Percentiles rank a stretch among this genome's conserved stretches.
Evolutionary conservation across 2,329 filamentous ascomycete species (phyloP).

Genomic region (Trichoderma sp.): DNA sequence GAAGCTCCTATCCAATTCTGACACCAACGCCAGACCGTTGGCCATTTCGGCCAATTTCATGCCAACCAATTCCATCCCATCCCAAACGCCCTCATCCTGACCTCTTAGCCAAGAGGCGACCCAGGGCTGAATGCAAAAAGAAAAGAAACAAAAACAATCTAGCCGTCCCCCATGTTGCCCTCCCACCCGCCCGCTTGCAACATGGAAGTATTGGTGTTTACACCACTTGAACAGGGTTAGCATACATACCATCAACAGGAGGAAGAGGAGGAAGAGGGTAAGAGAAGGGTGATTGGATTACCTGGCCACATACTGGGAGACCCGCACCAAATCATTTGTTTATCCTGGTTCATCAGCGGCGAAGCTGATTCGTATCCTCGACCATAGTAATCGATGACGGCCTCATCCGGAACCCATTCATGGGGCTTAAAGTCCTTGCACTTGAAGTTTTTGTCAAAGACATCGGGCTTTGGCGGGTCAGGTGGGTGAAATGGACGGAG

Average conservation of each 20-base stretch:
- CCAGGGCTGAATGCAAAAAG: background rate
- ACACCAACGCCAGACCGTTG: background rate
- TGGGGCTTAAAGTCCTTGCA: background rate
- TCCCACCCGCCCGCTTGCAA: background rate
- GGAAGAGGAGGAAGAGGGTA: background rate
- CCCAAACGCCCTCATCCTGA: background rate
- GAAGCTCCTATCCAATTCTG: background rate
- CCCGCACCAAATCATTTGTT: background rate
- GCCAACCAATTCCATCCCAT: background rate
- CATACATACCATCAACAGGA: background rate
- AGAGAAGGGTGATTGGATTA: background rate
- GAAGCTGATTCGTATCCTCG: background rate
- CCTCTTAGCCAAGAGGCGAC: background rate
- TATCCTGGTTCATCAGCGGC: background rate
- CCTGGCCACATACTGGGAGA: background rate
- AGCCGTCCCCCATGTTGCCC: background rate
- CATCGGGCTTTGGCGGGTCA: background rate
- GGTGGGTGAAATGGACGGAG: background rate
- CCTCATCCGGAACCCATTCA: background rate
- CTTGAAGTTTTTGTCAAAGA: background rate
- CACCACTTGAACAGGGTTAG: background rate
- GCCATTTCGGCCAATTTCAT: background rate
- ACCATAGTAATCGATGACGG: background rate
- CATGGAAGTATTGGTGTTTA: background rate
- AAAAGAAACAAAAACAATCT: background rate